Conservation (phyloP, 495 filamentous ascomycete genomes). For the Xylaria cubensis region DNA sequence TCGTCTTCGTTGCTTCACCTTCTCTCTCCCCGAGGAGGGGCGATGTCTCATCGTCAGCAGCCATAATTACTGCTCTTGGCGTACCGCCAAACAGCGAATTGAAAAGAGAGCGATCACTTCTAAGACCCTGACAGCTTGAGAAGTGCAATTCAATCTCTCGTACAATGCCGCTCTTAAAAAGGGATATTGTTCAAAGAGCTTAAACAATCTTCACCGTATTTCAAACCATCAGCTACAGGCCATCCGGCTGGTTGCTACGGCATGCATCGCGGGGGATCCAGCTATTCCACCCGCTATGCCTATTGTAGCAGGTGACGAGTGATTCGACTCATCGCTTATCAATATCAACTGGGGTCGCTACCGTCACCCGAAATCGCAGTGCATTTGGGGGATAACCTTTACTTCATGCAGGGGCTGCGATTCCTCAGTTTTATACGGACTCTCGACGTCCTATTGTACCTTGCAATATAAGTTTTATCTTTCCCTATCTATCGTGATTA, state of each 20-base stretch:
- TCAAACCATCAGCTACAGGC: neutral
- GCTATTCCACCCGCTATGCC: neutral
- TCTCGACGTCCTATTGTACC: neutral
- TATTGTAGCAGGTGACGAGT: conserved; percentile 6
- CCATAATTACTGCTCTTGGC: conserved; percentile 11
- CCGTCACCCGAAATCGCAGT: neutral
- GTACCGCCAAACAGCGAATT: neutral
- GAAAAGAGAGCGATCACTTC: neutral
- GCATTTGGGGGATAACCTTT: neutral
- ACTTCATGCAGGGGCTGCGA: neutral
- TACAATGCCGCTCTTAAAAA: neutral
- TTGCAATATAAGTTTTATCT: neutral
- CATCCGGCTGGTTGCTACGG: neutral
- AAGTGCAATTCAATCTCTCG: neutral
- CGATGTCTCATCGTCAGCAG: conserved; percentile 25
- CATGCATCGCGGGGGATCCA: neutral
- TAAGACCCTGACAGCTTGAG: neutral
- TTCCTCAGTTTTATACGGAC: neutral
- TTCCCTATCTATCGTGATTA: neutral
- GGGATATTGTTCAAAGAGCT: neutral
- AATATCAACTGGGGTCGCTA: neutral
- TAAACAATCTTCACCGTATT: neutral
- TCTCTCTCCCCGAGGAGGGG: conserved; percentile 21
- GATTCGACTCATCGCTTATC: conserved; percentile 13
- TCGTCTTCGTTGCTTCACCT: conserved; percentile 8